Evolutionary conservation across 129 eudicot species (phyloP), one percentile per base, ranked within the genome.

Genomic region (Gnaphalium uliginosum): DNA sequence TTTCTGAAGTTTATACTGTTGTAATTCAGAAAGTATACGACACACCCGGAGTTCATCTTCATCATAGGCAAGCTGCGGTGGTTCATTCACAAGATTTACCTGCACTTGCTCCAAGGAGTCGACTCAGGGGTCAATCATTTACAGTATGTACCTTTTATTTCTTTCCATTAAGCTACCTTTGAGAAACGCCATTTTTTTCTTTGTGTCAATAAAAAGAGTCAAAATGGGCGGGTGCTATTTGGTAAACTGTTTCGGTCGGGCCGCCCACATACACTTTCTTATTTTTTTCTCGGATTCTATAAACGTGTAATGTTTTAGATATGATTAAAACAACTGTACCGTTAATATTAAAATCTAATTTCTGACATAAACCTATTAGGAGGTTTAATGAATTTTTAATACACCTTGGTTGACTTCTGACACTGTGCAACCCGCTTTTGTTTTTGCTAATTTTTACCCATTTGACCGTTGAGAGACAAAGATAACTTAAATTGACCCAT

Each of bases 1-100:
- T 39, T 23, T 62, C 51, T 80, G 29, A 76, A 7, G 54, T 65
- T 53, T 22, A 43, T 56, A 29, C 6, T 65, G 75, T 33, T 76
- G 58, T 77, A 22, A 60, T 83, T 81, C 79, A 94, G 98, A 94
- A 94, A 87, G 48, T 94, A 68, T 94, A 69, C 32, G 98, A 94
- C 72, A 94, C 98, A 11, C 97, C 98, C 48, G 98, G 98, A 81
- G 97, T 94, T 71, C 98, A 94, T 87, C 97, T 91, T 43, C 98
- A 94, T 84, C 98, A 94, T 65, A 89, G 97, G 88, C 97, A 90
- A 85, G 96, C 97, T 82, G 97, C 98, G 11, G 97, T 94, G 71
- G 81, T 94, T 79, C 89, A 87, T 69, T 80, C 98, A 37, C 91
- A 94, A 73, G 98, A 94, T 85, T 74, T 94, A 65, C 97, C 97